Conservation (phyloP, 2,329 filamentous ascomycete species). For the Penicillium sp. region DNA sequence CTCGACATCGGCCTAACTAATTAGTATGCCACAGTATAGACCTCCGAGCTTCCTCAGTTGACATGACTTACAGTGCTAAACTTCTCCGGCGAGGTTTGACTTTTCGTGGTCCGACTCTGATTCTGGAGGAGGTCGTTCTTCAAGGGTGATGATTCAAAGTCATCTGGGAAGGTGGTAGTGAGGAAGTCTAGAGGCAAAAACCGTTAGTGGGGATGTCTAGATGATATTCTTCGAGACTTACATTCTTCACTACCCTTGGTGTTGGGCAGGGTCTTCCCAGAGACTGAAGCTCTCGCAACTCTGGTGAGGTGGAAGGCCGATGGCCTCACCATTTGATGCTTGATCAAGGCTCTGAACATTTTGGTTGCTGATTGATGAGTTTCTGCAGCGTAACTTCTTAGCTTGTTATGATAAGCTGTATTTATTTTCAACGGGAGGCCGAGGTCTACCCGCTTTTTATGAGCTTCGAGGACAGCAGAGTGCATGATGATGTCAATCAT, state of each 20-base stretch:
- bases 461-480: neutral
- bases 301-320: constrained; percentile 8
- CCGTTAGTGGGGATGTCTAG: neutral
- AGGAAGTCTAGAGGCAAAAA: constrained; percentile 8
- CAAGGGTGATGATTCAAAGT: constrained; percentile 14
- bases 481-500: constrained; percentile 20
- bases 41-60: neutral
- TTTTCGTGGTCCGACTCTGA: neutral
- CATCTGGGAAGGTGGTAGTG: constrained; percentile 18
- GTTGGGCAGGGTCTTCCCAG: constrained; percentile 7
- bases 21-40: neutral
- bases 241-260: constrained; percentile 15
- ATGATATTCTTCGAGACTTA: neutral
- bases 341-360: constrained; percentile 17
- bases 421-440: too few relatives aligned
- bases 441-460: neutral
- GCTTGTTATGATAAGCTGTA: neutral
- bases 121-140: constrained; percentile 9
- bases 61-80: neutral
- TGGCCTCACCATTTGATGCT: constrained; percentile 11
- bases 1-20: constrained; percentile 14
- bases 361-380: neutral
- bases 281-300: constrained; percentile 11
- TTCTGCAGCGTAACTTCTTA: neutral
- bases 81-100: neutral